These are phyloP conservation scores for Thozetella sp. DNA, from an alignment of 495 filamentous ascomycete genomes.

Conservation along the genomic window DNA sequence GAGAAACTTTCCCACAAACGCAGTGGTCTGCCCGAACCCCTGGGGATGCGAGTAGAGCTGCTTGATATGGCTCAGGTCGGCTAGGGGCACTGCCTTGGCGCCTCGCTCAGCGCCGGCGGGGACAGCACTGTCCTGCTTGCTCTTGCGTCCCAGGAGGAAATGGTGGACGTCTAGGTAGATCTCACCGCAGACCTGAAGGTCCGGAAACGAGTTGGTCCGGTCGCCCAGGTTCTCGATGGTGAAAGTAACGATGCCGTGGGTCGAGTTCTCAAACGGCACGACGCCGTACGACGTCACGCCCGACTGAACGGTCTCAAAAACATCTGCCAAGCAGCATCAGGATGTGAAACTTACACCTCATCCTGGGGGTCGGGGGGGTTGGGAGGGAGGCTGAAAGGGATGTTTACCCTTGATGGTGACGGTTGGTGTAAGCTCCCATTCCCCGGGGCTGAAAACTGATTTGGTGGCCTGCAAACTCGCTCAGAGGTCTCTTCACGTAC, in stretches of 20 bases:
- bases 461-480: slow-evolving; percentile 62
- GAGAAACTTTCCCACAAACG: slow-evolving; percentile 67
- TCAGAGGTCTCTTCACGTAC: not conserved
- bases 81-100: slow-evolving; percentile 29
- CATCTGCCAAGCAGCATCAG: slow-evolving; percentile 46
- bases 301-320: slow-evolving; percentile 78
- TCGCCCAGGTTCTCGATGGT: slow-evolving; percentile 90
- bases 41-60: slow-evolving; percentile 89
- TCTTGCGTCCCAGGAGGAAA: slow-evolving; percentile 63
- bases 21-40: slow-evolving; percentile 89
- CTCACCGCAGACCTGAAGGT: slow-evolving; percentile 76
- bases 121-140: slow-evolving; percentile 10
- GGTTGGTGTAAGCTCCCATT: slow-evolving; percentile 59
- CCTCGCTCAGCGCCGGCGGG: slow-evolving; percentile 9
- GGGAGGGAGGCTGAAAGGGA: not conserved
- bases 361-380: not conserved
- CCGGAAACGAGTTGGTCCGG: slow-evolving; percentile 55
- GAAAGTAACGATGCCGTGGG: slow-evolving; percentile 86
- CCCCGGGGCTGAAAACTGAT: slow-evolving; percentile 52
- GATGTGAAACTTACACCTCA: slow-evolving; percentile 3
- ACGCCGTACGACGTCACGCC: slow-evolving; percentile 68
- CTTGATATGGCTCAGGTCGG: slow-evolving; percentile 46
- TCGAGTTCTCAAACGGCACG: slow-evolving; percentile 94
- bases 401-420: slow-evolving; percentile 61
- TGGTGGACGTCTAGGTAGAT: slow-evolving; percentile 85